A percentile compares a stretch with the other conserved stretches of the same genome.
Conservation (phyloP, 169 alveolate genomes). For the Babesia bigemina region DNA sequence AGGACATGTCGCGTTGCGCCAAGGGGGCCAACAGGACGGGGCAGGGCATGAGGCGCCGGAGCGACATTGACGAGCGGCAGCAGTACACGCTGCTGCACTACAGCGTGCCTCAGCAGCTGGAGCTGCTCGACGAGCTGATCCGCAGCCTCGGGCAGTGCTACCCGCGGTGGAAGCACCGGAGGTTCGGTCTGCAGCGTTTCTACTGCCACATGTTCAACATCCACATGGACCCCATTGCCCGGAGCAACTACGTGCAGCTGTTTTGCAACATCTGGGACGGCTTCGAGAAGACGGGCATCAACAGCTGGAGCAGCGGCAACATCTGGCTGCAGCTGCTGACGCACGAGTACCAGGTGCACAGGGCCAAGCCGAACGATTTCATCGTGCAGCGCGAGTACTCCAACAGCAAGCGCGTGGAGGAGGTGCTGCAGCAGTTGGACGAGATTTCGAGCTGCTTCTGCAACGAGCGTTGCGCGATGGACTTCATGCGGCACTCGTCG, state of each 20-base stretch:
- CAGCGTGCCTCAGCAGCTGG: slow-evolving; percentile 32
- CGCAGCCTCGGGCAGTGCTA: slow-evolving; percentile 47
- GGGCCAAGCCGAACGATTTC: not conserved
- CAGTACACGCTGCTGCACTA: slow-evolving; percentile 14
- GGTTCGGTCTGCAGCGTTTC: slow-evolving; percentile 53
- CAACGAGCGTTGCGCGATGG: slow-evolving; percentile 62
- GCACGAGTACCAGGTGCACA: slow-evolving; percentile 43
- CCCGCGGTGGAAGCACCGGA: slow-evolving; percentile 60
- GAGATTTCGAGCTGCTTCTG: slow-evolving; percentile 65
- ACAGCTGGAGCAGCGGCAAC: slow-evolving; percentile 32
- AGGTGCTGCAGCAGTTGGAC: slow-evolving; percentile 60
- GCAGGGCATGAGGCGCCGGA: not conserved
- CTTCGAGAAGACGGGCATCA: slow-evolving; percentile 25
- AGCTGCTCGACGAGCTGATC: slow-evolving; percentile 26
- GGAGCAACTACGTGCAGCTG: slow-evolving; percentile 31
- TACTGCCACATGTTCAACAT: slow-evolving; percentile 68
- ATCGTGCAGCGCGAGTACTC: slow-evolving; percentile 9
- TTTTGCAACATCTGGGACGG: slow-evolving; percentile 34
- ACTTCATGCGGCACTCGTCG: slow-evolving; percentile 45
- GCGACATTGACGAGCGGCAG: not conserved
- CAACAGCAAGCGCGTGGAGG: slow-evolving; percentile 44
- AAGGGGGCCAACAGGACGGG: not conserved
- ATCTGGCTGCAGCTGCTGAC: slow-evolving; percentile 46
- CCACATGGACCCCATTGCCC: not conserved
- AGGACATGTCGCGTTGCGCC: not conserved